phyloP scores from a whole-genome alignment of 352 stramenopile genomes.

The Globisporangium sylvaticum region DNA sequence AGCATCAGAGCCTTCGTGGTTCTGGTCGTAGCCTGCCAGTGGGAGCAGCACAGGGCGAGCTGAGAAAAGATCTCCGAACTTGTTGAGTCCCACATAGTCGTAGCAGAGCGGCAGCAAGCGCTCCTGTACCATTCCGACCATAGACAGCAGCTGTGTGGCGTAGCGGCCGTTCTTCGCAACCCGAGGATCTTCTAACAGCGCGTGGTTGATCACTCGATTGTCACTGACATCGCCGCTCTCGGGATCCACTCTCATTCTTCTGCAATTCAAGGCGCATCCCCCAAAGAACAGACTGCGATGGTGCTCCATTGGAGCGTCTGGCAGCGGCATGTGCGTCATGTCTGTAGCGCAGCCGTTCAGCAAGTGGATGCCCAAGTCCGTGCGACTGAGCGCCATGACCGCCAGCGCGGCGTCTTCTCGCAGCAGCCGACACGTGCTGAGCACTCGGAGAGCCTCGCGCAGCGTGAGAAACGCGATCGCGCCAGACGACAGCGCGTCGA shows the following conservation, averaged over 20 bases:
- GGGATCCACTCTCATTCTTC: constrained; percentile 14
- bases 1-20: neutral
- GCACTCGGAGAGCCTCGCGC: constrained; percentile 21
- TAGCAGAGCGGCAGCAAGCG: constrained; percentile 25
- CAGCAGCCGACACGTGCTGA: constrained; percentile 28
- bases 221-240: constrained; percentile 21
- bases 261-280: constrained; percentile 3
- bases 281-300: neutral
- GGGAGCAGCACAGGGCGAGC: constrained; percentile 26
- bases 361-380: constrained; percentile 24
- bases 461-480: constrained; percentile 27
- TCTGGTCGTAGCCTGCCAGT: constrained; percentile 11
- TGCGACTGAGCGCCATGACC: constrained; percentile 27
- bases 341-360: constrained; percentile 26
- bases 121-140: constrained; percentile 24
- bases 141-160: constrained; percentile 27
- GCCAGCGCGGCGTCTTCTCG: constrained; percentile 20
- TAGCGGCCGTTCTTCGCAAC: constrained; percentile 17
- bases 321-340: constrained; percentile 28
- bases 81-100: constrained; percentile 21
- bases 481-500: constrained; percentile 20
- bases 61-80: constrained; percentile 31
- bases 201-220: constrained; percentile 16
- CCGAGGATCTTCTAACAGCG: constrained; percentile 24
- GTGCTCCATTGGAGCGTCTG: constrained; percentile 12